A percentile compares a stretch with the other conserved stretches of the same genome.
phyloP scores from a whole-genome alignment of 495 filamentous ascomycete genomes.

The Gamarada debralockiae region DNA sequence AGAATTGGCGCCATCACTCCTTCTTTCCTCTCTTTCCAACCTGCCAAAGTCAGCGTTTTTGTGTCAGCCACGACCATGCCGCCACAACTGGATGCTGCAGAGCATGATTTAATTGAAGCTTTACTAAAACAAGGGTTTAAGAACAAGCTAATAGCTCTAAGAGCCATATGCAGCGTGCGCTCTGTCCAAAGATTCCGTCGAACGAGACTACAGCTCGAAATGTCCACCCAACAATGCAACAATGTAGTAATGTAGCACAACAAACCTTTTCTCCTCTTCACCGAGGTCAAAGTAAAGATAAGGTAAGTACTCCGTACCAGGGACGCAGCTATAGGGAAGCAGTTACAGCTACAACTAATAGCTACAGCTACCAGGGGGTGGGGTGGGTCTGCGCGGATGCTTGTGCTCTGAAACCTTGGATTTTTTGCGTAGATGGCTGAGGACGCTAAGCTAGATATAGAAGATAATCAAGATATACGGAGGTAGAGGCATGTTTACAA shows the following conservation, averaged over 20 bases:
- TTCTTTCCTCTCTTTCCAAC: constrained; percentile 15
- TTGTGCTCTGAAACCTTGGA: background rate
- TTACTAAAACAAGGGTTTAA: constrained; percentile 22
- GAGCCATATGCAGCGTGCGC: constrained; percentile 8
- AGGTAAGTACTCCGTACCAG: background rate
- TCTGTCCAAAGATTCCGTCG: constrained; percentile 2
- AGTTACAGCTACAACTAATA: background rate
- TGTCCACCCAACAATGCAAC: background rate
- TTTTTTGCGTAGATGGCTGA: background rate
- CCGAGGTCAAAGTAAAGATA: background rate
- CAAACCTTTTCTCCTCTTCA: background rate
- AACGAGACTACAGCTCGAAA: background rate
- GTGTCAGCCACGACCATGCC: constrained; percentile 19
- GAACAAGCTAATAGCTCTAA: constrained; percentile 17
- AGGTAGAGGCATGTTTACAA: background rate
- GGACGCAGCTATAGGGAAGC: background rate
- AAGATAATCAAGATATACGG: background rate
- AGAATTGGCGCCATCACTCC: background rate
- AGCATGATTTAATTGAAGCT: constrained; percentile 19
- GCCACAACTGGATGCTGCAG: constrained; percentile 11
- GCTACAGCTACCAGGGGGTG: background rate
- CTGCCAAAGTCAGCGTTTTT: constrained; percentile 16
- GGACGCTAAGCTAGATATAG: background rate
- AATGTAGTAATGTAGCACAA: background rate
- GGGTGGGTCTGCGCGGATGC: background rate